Conservation (phyloP, 768 basidiomycete species). For the Chalciporus sphaerocephalus region DNA sequence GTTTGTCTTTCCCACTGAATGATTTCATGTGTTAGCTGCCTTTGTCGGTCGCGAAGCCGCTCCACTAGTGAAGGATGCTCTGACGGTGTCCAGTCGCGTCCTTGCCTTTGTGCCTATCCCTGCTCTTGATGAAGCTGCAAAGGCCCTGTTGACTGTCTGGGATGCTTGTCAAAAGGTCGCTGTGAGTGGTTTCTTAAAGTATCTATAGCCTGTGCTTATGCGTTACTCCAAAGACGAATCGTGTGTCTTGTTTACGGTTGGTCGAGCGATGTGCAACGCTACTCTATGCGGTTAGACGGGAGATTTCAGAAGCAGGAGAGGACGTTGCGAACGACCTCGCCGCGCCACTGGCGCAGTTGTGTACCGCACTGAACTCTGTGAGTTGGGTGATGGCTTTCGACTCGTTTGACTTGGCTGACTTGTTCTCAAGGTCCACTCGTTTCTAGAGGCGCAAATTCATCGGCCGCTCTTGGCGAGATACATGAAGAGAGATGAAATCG, state of each 20-base stretch:
- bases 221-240: slow-evolving; percentile 48
- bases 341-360: slow-evolving; percentile 38
- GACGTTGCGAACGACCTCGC: slow-evolving; percentile 46
- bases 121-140: slow-evolving; percentile 50
- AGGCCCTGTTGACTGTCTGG: slow-evolving; percentile 59
- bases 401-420: neutral
- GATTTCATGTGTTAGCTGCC: slow-evolving; percentile 16
- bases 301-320: slow-evolving; percentile 56
- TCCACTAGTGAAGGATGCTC: slow-evolving; percentile 34
- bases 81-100: slow-evolving; percentile 34
- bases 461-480: slow-evolving; percentile 78
- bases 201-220: neutral
- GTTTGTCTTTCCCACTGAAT: slow-evolving; percentile 4
- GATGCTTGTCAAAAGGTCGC: slow-evolving; percentile 56
- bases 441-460: slow-evolving; percentile 56
- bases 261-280: slow-evolving; percentile 70
- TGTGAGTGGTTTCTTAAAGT: slow-evolving; percentile 36
- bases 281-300: slow-evolving; percentile 58
- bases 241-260: slow-evolving; percentile 62
- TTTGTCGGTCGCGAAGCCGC: slow-evolving; percentile 33
- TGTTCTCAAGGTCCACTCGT: slow-evolving; percentile 39
- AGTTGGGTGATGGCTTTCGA: slow-evolving; percentile 12
- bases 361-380: slow-evolving; percentile 42
- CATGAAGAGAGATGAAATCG: slow-evolving; percentile 67
- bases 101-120: slow-evolving; percentile 52